Evolutionary conservation across 148 eudicot genomes (phyloP).

Genomic region (Selenicereus undatus): DNA sequence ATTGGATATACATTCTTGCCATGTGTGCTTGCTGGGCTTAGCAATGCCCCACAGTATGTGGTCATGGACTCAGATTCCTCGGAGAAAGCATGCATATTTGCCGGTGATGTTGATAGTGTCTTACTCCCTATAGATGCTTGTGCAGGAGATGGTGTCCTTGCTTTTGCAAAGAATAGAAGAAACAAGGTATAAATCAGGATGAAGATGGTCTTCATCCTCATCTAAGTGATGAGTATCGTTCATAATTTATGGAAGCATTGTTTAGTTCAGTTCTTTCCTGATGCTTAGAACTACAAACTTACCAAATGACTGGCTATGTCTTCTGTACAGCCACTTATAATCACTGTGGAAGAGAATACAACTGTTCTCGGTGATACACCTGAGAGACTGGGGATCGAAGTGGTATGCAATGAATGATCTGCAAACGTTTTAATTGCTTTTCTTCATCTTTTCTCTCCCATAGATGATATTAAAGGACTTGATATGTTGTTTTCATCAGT

Average conservation of each 20-base stretch:
- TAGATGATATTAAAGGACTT: neutral
- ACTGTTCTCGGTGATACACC: conserved; percentile 86
- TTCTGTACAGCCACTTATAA: conserved; percentile 66
- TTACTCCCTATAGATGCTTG: conserved; percentile 79
- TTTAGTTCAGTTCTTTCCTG: conserved; percentile 3
- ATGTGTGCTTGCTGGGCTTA: conserved; percentile 90
- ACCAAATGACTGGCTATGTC: conserved; percentile 12
- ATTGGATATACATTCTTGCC: conserved; percentile 95
- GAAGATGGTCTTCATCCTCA: neutral
- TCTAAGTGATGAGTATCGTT: neutral
- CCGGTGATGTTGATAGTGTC: conserved; percentile 88
- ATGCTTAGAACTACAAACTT: neutral
- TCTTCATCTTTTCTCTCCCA: neutral
- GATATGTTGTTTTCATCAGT: neutral
- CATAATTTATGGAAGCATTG: neutral
- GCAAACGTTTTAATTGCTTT: neutral
- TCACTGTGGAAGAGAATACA: conserved; percentile 84
- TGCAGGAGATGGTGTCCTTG: conserved; percentile 75
- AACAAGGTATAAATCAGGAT: conserved; percentile 48
- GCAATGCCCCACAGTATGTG: conserved; percentile 84
- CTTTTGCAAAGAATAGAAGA: conserved; percentile 52
- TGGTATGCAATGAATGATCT: conserved; percentile 37
- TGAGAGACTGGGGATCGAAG: conserved; percentile 59
- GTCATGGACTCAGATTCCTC: conserved; percentile 29
- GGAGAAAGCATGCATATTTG: conserved; percentile 52